Percentiles rank a stretch among this genome's conserved stretches.
Evolutionary conservation across 2,329 filamentous ascomycete species (phyloP).

Genomic region (Dactylellina drechsleri): DNA sequence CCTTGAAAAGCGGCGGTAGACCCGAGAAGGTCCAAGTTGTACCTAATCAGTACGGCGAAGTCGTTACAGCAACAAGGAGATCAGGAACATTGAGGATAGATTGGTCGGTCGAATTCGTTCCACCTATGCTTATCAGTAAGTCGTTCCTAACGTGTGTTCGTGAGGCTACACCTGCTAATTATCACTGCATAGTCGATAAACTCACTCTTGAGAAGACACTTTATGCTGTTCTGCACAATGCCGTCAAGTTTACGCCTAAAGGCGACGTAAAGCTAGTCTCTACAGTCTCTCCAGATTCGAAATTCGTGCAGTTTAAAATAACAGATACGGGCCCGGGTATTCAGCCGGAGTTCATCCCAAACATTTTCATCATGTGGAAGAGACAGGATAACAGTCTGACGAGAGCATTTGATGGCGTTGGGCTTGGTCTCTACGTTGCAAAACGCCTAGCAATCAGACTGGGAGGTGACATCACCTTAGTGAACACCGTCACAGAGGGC

Average conservation of each 20-base stretch:
- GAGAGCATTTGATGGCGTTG: slow-evolving; percentile 74
- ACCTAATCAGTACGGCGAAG: slow-evolving; percentile 40
- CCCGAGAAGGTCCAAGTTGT: slow-evolving; percentile 47
- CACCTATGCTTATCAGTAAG: slow-evolving; percentile 66
- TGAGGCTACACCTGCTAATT: neutral
- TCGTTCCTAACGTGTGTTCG: neutral
- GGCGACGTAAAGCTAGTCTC: slow-evolving; percentile 70
- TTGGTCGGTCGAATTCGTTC: slow-evolving; percentile 65
- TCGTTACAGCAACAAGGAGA: slow-evolving; percentile 51
- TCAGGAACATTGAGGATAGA: slow-evolving; percentile 56
- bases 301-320: slow-evolving; percentile 62
- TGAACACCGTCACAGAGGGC: slow-evolving; percentile 71
- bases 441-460: slow-evolving; percentile 76
- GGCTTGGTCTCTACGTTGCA: slow-evolving; percentile 76
- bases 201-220: slow-evolving; percentile 64
- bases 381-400: slow-evolving; percentile 75
- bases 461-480: slow-evolving; percentile 73
- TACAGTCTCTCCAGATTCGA: slow-evolving; percentile 51
- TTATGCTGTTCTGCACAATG: slow-evolving; percentile 70
- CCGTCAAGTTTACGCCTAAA: slow-evolving; percentile 75
- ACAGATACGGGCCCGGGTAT: slow-evolving; percentile 76
- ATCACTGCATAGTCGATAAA: slow-evolving; percentile 51
- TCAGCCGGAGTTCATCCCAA: slow-evolving; percentile 72
- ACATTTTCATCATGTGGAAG: slow-evolving; percentile 76
- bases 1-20: slow-evolving; percentile 52